Percentiles rank a stretch among this genome's conserved stretches.
phyloP scores from a whole-genome alignment of 495 filamentous ascomycete species.

The Neurospora intermedia region DNA sequence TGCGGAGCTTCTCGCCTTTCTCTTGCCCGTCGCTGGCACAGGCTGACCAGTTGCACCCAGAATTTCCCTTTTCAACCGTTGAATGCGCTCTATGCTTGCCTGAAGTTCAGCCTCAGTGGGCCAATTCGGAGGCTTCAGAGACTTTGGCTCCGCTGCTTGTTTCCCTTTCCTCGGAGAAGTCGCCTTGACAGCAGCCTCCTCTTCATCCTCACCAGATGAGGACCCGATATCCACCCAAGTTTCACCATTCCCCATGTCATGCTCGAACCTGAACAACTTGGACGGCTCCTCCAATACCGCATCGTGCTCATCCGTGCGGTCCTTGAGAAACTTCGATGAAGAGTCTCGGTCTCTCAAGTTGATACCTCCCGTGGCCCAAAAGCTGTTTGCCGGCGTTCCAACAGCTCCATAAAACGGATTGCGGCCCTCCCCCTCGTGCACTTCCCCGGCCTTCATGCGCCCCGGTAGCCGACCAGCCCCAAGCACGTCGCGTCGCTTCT shows the following conservation, averaged over 20 bases:
- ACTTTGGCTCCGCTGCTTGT: neutral
- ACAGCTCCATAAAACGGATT: constrained; percentile 9
- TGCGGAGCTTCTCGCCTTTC: neutral
- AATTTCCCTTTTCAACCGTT: neutral
- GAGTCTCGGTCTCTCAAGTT: constrained; percentile 1
- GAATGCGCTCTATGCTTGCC: neutral
- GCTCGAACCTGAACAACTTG: constrained; percentile 11
- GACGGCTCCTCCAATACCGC: neutral
- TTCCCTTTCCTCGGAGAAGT: neutral
- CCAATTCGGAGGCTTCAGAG: neutral
- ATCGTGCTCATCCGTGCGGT: neutral
- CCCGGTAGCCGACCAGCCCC: constrained; percentile 32
- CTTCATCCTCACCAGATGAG: neutral
- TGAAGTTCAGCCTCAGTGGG: neutral
- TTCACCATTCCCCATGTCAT: neutral
- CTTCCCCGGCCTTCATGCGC: constrained; percentile 7
- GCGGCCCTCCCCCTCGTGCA: neutral
- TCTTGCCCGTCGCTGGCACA: neutral
- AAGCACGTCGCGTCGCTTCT: constrained; percentile 34
- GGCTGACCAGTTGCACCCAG: neutral
- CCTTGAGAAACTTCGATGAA: constrained; percentile 3
- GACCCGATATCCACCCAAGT: neutral
- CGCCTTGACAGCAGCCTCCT: neutral
- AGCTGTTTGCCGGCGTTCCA: neutral
- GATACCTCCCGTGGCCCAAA: neutral